Conservation (phyloP, 768 basidiomycete genomes). For the Phaeolepiota aurea region DNA sequence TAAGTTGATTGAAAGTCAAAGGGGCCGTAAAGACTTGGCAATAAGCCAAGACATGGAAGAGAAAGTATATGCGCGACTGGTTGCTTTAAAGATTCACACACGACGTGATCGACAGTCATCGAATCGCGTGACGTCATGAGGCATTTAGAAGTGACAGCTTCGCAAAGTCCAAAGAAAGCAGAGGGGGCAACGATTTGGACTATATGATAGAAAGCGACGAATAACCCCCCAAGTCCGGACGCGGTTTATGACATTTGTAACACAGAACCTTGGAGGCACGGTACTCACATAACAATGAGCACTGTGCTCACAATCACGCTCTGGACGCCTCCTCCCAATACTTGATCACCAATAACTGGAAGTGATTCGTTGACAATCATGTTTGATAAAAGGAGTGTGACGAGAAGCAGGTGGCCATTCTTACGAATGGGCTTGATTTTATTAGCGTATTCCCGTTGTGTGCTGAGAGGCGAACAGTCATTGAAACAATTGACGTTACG, state of each 20-base stretch:
- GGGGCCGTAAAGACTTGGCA: not conserved
- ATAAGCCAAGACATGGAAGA: too few relatives aligned
- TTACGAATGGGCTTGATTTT: constrained; percentile 83
- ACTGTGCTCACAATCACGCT: constrained; percentile 79
- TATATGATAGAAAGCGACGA: too few relatives aligned
- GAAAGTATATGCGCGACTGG: too few relatives aligned
- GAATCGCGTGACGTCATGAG: constrained; percentile 23
- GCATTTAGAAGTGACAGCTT: constrained; percentile 1
- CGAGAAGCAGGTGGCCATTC: constrained; percentile 76
- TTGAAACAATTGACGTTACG: too few relatives aligned
- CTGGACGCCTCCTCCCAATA: constrained; percentile 72
- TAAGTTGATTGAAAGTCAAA: too few relatives aligned
- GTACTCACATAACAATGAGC: constrained; percentile 78
- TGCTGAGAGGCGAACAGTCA: constrained; percentile 26
- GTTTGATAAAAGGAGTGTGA: constrained; percentile 77
- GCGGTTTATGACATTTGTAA: too few relatives aligned
- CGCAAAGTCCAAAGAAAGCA: constrained; percentile 2
- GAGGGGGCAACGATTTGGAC: too few relatives aligned
- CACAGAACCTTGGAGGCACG: not conserved
- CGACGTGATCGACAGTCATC: constrained; percentile 2
- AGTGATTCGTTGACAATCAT: constrained; percentile 91
- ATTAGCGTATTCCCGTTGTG: constrained; percentile 73
- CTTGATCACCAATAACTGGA: constrained; percentile 73
- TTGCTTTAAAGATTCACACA: too few relatives aligned
- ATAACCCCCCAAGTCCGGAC: too few relatives aligned